These are phyloP conservation scores for Epichloe uncinata DNA, from an alignment of 2,329 filamentous ascomycete species.

Conservation along the genomic window DNA sequence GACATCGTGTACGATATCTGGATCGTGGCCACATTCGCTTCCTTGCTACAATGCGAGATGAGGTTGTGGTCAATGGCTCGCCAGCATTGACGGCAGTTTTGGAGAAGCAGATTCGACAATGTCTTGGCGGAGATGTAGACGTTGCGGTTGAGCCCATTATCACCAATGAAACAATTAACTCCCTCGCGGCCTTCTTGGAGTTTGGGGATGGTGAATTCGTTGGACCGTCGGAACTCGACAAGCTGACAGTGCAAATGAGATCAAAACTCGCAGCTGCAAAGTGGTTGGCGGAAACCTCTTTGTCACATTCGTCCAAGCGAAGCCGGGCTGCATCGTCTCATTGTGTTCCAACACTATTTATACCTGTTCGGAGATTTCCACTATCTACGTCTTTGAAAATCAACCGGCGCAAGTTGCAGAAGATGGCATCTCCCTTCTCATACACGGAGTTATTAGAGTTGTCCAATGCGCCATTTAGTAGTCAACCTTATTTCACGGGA, in stretches of 20 bases:
- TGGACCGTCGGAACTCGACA: slow-evolving; percentile 24
- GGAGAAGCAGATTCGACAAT: slow-evolving; percentile 33
- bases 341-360: slow-evolving; percentile 33
- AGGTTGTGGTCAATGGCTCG: slow-evolving; percentile 25
- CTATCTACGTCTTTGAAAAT: slow-evolving; percentile 37
- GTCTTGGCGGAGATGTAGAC: slow-evolving; percentile 32
- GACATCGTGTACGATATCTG: slow-evolving; percentile 35
- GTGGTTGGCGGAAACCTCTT: slow-evolving; percentile 28
- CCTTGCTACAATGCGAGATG: slow-evolving; percentile 29
- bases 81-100: slow-evolving; percentile 29
- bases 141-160: slow-evolving; percentile 34
- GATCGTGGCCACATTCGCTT: slow-evolving; percentile 36
- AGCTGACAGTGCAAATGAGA: slow-evolving; percentile 25
- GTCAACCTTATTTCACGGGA: slow-evolving; percentile 22
- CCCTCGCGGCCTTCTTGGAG: slow-evolving; percentile 37
- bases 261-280: slow-evolving; percentile 31
- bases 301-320: slow-evolving; percentile 18
- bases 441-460: slow-evolving; percentile 30
- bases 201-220: slow-evolving; percentile 27
- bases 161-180: slow-evolving; percentile 28
- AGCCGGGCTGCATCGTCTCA: slow-evolving; percentile 20
- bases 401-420: slow-evolving; percentile 33
- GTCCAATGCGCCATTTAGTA: slow-evolving; percentile 16
- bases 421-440: slow-evolving; percentile 28
- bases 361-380: slow-evolving; percentile 35